phyloP scores from a whole-genome alignment of 768 basidiomycete genomes.

The Lactifluus subvellereus region DNA sequence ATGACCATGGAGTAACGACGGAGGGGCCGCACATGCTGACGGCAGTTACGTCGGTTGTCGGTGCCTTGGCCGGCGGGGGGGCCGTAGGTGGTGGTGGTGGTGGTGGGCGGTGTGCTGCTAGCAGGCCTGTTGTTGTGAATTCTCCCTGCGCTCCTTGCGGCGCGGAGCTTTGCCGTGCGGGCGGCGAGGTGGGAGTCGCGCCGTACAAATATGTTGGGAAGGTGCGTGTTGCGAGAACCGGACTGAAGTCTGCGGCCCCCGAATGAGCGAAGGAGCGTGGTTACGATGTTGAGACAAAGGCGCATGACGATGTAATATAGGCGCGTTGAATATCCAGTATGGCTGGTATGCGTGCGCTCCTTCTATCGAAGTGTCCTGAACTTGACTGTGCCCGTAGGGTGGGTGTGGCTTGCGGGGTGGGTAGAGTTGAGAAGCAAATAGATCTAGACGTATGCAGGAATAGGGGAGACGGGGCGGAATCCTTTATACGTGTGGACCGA shows the following conservation, averaged over 20 bases:
- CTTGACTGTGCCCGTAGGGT: not conserved
- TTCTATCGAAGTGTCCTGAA: not conserved
- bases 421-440: not conserved
- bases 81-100: not conserved
- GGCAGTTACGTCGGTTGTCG: not conserved
- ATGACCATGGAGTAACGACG: not conserved
- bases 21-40: not conserved
- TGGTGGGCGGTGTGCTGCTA: not conserved
- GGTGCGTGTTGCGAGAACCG: slow-evolving; percentile 4
- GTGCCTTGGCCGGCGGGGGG: not conserved
- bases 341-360: not conserved
- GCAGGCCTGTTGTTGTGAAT: not conserved
- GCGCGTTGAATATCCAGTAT: not conserved
- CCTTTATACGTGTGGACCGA: not conserved
- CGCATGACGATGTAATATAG: slow-evolving; percentile 1
- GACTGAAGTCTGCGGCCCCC: slow-evolving; percentile 6
- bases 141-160: not conserved
- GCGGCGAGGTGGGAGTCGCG: slow-evolving; percentile 10
- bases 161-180: slow-evolving; percentile 8
- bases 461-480: not conserved
- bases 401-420: not conserved
- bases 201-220: slow-evolving; percentile 12
- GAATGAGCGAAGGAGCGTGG: slow-evolving; percentile 4
- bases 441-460: not conserved
- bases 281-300: slow-evolving; percentile 2